A percentile compares a stretch with the other conserved stretches of the same genome.
Conservation (phyloP, 768 basidiomycete genomes). For the Termitomyces sp. region DNA sequence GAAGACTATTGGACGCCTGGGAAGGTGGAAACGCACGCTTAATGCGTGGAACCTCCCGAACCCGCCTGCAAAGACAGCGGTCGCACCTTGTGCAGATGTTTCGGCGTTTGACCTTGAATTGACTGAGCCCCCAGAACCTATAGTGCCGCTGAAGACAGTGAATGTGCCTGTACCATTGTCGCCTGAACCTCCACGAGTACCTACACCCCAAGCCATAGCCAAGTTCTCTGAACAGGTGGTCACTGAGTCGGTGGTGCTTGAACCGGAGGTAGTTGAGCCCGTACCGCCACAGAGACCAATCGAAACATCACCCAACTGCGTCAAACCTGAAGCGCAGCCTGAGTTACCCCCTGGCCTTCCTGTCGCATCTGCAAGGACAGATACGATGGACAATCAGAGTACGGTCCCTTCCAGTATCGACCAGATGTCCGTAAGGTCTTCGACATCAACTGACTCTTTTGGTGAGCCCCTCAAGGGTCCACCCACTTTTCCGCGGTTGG, state of each 20-base stretch:
- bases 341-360: constrained; percentile 2
- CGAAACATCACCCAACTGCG: background rate
- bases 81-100: constrained; percentile 39
- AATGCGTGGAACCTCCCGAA: constrained; percentile 33
- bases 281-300: background rate
- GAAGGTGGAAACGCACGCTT: constrained; percentile 77
- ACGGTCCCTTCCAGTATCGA: constrained; percentile 4
- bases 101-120: constrained; percentile 71
- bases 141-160: constrained; percentile 10
- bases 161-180: constrained; percentile 4
- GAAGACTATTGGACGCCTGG: constrained; percentile 77
- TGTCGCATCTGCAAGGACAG: background rate
- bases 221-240: background rate
- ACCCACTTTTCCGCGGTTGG: constrained; percentile 31
- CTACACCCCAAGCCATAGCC: background rate
- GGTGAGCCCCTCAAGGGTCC: constrained; percentile 34
- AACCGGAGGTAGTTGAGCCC: background rate
- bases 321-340: too few species aligned
- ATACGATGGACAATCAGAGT: background rate
- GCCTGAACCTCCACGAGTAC: constrained; percentile 6
- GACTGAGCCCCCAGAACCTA: constrained; percentile 52
- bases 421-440: constrained; percentile 33
- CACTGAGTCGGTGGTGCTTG: background rate
- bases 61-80: constrained; percentile 18
- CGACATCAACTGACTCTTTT: constrained; percentile 46